Evolutionary conservation across 2,329 filamentous ascomycete genomes (phyloP).

Genomic region (Beauveria asiatica): DNA sequence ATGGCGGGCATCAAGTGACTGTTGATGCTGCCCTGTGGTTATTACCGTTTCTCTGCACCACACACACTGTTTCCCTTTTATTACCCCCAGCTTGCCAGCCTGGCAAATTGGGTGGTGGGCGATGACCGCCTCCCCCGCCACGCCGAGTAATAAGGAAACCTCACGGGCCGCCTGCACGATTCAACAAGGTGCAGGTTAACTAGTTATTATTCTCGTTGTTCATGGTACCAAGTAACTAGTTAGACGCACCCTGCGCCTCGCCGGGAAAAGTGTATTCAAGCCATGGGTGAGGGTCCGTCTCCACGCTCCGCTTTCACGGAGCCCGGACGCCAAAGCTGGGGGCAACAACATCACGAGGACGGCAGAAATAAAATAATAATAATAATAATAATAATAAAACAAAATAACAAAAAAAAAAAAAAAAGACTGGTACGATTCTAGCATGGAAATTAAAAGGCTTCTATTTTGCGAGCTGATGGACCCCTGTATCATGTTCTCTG

Average conservation of each 20-base stretch:
- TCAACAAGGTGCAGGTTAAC: background rate
- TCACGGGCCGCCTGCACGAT: background rate
- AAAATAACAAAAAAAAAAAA: background rate
- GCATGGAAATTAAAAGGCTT: no score
- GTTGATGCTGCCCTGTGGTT: background rate
- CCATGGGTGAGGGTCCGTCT: background rate
- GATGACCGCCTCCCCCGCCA: background rate
- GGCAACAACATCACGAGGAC: slow-evolving; percentile 22
- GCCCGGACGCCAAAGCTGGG: slow-evolving; percentile 8
- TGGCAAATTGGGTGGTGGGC: no score
- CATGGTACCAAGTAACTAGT: background rate
- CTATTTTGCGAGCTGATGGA: no score
- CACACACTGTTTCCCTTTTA: background rate
- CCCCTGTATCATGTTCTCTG: no score
- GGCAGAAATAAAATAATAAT: slow-evolving; percentile 14
- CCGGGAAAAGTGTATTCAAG: background rate
- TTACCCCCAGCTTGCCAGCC: background rate
- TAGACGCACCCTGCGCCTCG: background rate
- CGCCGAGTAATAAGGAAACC: background rate
- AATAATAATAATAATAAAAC: background rate
- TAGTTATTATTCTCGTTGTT: background rate
- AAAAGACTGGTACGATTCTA: no score
- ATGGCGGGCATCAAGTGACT: background rate
- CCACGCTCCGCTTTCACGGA: slow-evolving; percentile 8
- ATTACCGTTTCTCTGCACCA: background rate